These are phyloP conservation scores for Pseudocercospora pini-densiflorae DNA, from an alignment of 2,329 filamentous ascomycete species.

Conservation along the genomic window DNA sequence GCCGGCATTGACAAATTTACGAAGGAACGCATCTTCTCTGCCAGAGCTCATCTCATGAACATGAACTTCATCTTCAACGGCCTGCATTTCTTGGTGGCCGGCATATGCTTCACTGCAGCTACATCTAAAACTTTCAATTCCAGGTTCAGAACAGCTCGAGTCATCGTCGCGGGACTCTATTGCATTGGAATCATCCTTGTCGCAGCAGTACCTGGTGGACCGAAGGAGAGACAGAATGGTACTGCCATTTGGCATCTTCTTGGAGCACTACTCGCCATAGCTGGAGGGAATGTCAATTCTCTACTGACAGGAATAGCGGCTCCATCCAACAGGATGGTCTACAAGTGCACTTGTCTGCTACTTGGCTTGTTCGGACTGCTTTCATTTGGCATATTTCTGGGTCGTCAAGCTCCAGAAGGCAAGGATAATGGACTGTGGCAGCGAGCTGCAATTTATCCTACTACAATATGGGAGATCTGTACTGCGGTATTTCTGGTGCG, in stretches of 20 bases:
- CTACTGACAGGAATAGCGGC: conserved; percentile 16
- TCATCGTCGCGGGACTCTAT: conserved; percentile 10
- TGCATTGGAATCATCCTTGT: conserved; percentile 19
- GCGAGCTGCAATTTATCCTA: conserved; percentile 20
- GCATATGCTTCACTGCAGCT: conserved; percentile 12
- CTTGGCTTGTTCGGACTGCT: conserved; percentile 11
- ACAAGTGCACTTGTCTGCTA: conserved; percentile 13
- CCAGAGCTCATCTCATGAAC: conserved; percentile 20
- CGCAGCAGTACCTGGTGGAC: conserved; percentile 15
- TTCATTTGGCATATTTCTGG: conserved; percentile 10
- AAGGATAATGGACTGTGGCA: conserved; percentile 14
- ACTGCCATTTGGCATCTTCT: conserved; percentile 9
- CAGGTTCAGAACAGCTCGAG: conserved; percentile 3
- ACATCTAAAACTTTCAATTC: neutral
- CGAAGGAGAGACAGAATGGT: conserved; percentile 13
- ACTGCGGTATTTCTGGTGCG: conserved; percentile 13
- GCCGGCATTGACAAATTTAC: conserved; percentile 11
- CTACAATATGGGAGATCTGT: conserved; percentile 15
- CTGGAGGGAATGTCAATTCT: conserved; percentile 18
- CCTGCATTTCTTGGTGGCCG: conserved; percentile 15
- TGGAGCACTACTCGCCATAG: conserved; percentile 18
- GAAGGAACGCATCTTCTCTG: conserved; percentile 6
- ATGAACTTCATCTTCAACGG: conserved; percentile 18
- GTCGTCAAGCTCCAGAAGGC: neutral
- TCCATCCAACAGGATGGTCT: conserved; percentile 2